These are phyloP conservation scores for Paracoccidioides brasiliensis DNA, from an alignment of 2,329 filamentous ascomycete genomes.

Conservation along the genomic window DNA sequence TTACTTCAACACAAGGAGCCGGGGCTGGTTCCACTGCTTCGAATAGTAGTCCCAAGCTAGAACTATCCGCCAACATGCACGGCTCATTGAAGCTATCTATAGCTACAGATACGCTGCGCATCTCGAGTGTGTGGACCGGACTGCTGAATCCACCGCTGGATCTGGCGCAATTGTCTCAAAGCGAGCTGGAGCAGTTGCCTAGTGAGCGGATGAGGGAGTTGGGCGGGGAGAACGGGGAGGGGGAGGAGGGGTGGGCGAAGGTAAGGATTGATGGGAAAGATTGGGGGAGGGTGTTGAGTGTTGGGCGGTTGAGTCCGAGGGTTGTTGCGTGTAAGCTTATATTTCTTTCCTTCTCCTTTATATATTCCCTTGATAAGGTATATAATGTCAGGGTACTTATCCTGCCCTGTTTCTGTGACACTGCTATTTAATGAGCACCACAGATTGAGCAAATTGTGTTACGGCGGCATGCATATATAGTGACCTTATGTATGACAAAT, in stretches of 20 bases:
- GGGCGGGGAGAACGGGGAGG: conserved; percentile 45
- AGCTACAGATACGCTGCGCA: conserved; percentile 68
- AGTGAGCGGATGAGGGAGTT: conserved; percentile 60
- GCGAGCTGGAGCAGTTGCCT: conserved; percentile 59
- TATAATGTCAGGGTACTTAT: too few species aligned
- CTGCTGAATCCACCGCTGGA: conserved; percentile 82
- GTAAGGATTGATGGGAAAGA: conserved; percentile 87
- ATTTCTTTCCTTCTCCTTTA: background rate
- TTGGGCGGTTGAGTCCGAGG: conserved; percentile 73
- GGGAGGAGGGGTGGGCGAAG: conserved; percentile 73
- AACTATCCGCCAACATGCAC: conserved; percentile 89
- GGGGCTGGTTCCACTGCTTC: conserved; percentile 19
- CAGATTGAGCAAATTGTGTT: background rate
- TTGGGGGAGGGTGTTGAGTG: conserved; percentile 88
- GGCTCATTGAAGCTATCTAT: conserved; percentile 70
- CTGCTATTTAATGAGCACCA: background rate
- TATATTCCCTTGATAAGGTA: too few species aligned
- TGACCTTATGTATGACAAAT: too few species aligned
- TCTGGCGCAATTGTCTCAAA: conserved; percentile 55
- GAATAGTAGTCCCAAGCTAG: conserved; percentile 48
- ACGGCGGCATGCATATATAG: background rate
- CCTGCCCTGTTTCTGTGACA: too few species aligned
- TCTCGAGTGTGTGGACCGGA: conserved; percentile 73
- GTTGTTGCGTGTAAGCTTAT: conserved; percentile 68
- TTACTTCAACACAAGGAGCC: conserved; percentile 40